Conservation (phyloP, 306 rosid genomes). For the Macrotyloma uniflorum region DNA sequence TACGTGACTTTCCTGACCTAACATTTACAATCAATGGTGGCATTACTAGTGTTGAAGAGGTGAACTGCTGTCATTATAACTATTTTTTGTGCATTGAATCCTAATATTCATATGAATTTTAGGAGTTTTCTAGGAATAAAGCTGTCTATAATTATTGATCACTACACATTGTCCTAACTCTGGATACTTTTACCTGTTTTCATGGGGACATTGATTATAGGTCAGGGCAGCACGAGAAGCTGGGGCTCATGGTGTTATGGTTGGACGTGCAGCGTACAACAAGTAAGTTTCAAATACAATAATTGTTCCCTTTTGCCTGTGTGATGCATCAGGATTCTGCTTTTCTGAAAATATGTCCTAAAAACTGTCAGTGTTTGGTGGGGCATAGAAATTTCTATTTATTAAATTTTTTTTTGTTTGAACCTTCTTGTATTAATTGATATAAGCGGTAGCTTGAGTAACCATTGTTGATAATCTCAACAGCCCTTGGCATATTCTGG, state of each 20-base stretch:
- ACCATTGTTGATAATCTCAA: slow-evolving; percentile 38
- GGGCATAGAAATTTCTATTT: slow-evolving; percentile 4
- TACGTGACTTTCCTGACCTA: slow-evolving; percentile 94
- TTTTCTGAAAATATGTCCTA: slow-evolving; percentile 11
- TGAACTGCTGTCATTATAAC: slow-evolving; percentile 44
- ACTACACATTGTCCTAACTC: slow-evolving; percentile 31
- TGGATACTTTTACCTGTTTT: slow-evolving; percentile 26
- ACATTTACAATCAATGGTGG: slow-evolving; percentile 96
- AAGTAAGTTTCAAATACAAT: slow-evolving; percentile 48
- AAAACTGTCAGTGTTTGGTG: background rate
- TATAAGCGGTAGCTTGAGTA: slow-evolving; percentile 21
- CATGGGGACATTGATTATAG: slow-evolving; percentile 48
- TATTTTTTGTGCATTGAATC: slow-evolving; percentile 23
- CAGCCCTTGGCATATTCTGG: slow-evolving; percentile 93
- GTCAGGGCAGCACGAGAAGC: slow-evolving; percentile 72
- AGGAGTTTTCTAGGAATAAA: slow-evolving; percentile 2
- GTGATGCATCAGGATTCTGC: slow-evolving; percentile 21
- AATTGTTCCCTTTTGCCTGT: background rate
- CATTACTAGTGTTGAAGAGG: slow-evolving; percentile 81
- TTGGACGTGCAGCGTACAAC: slow-evolving; percentile 90
- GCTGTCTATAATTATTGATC: background rate
- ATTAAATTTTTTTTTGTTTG: slow-evolving; percentile 1
- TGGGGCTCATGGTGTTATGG: slow-evolving; percentile 98
- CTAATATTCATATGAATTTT: slow-evolving; percentile 2
- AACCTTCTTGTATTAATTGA: slow-evolving; percentile 27